Percentiles rank a stretch among this genome's conserved stretches.
These are phyloP conservation scores for Blastocystis hominis DNA, from an alignment of 352 stramenopile species.

Conservation along the genomic window DNA sequence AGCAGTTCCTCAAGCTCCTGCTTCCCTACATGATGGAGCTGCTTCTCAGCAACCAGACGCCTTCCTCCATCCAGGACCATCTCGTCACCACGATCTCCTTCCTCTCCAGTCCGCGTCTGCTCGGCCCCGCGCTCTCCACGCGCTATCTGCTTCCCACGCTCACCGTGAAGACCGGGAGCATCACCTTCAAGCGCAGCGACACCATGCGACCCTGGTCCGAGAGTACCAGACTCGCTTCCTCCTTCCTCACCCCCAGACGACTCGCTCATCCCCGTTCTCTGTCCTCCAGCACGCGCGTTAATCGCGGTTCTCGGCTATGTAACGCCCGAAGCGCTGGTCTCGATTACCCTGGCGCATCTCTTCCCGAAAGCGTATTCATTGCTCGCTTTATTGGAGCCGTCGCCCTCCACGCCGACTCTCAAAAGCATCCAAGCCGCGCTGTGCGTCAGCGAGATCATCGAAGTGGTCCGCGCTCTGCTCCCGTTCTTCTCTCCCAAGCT, in stretches of 20 bases:
- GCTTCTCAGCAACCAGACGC: constrained; percentile 11
- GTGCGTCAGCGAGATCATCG: constrained; percentile 26
- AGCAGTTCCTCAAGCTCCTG: constrained; percentile 17
- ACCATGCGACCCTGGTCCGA: neutral
- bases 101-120: neutral
- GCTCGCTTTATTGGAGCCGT: neutral
- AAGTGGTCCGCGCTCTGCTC: neutral
- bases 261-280: neutral
- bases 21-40: constrained; percentile 7
- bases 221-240: neutral
- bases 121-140: constrained; percentile 23
- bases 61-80: neutral
- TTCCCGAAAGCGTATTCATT: constrained; percentile 39
- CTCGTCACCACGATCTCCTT: neutral
- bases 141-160: constrained; percentile 35
- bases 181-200: constrained; percentile 26
- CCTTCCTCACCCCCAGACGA: neutral
- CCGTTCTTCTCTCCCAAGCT: constrained; percentile 10
- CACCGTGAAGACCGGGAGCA: constrained; percentile 41
- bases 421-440: constrained; percentile 36
- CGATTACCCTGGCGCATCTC: constrained; percentile 24
- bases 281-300: neutral
- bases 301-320: constrained; percentile 7
- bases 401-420: neutral
- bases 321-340: constrained; percentile 36